Evolutionary conservation across 306 rosid species (phyloP), one percentile per base, ranked within the genome.

Genomic region (Quercus wislizeni): DNA sequence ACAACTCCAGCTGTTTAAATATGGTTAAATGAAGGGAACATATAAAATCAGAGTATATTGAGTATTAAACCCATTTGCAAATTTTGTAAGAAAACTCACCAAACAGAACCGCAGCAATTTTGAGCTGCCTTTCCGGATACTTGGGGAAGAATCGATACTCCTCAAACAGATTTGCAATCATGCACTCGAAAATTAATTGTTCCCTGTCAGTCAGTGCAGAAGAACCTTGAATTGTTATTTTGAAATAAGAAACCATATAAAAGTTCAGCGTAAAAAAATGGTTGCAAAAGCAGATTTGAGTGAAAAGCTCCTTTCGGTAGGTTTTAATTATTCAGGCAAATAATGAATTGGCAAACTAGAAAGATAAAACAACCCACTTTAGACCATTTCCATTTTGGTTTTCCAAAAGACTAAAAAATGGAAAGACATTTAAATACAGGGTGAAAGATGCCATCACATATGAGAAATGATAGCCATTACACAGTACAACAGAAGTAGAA

Each of bases 101-200:
- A 81, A 96, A 96, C 76, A 93, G 92, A 78, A 91, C 79, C 27
- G 98, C 99, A 17, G 98, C 98, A 83, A 96, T 90, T 90, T 84
- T 89, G 64, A 96, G 94, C 82, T 96, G 99, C 86, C 87, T 88
- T 84, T 96, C 99, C 65, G 99, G 99, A 86, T 96, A 96, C 88
- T 92, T 96, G 15, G 96, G 96, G 74, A 93, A 96, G 88, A 96
- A 96, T 68, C 90, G 87, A 82, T 90, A 96, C 90, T 96, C 98
- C 83, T 96, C 99, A 69, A 93, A 96, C 79, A 93, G 88, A 89
- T 96, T 96, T 7, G 91, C 94, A 31, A 90, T 90, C 99, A 96
- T 96, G 88, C 97, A 96, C 43, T 89, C 98, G 64, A 91, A 96
- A 74, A 96, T 90, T 76, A 77, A 82, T 55, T 89, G 88, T 83